Evolutionary conservation across 352 stramenopile genomes (phyloP).

Genomic region (Pythium sp.): DNA sequence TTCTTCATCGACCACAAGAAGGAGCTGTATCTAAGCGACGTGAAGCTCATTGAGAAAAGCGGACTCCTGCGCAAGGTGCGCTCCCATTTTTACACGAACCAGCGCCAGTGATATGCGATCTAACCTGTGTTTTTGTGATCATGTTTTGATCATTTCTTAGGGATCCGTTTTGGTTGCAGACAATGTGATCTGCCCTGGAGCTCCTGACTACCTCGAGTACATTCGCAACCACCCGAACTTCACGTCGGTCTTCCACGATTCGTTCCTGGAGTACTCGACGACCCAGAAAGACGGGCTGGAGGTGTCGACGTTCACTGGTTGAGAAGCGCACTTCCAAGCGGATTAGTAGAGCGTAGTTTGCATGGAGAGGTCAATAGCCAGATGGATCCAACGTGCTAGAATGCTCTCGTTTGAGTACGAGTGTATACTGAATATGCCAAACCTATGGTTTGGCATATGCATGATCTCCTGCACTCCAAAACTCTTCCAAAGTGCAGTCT

Average conservation of each 20-base stretch:
- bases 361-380: too few species aligned
- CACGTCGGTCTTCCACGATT: conserved; percentile 2
- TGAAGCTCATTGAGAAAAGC: conserved; percentile 44
- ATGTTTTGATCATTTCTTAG: neutral
- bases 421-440: neutral
- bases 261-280: neutral
- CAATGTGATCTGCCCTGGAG: conserved; percentile 32
- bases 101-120: neutral
- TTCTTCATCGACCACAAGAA: conserved; percentile 56
- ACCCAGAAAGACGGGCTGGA: neutral
- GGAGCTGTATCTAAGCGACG: conserved; percentile 30
- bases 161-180: conserved; percentile 32
- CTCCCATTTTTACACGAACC: neutral
- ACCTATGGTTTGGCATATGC: neutral
- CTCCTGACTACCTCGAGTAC: conserved; percentile 36
- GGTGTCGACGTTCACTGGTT: neutral
- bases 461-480: neutral
- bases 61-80: conserved; percentile 15
- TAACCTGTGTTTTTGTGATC: neutral
- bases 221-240: conserved; percentile 34
- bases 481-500: too few species aligned
- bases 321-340: neutral
- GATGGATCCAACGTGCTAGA: neutral
- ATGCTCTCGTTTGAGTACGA: neutral
- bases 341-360: neutral